Base-by-base conservation (phyloP, 352 stramenopile species). In the Globisporangium irregulare region DNA sequence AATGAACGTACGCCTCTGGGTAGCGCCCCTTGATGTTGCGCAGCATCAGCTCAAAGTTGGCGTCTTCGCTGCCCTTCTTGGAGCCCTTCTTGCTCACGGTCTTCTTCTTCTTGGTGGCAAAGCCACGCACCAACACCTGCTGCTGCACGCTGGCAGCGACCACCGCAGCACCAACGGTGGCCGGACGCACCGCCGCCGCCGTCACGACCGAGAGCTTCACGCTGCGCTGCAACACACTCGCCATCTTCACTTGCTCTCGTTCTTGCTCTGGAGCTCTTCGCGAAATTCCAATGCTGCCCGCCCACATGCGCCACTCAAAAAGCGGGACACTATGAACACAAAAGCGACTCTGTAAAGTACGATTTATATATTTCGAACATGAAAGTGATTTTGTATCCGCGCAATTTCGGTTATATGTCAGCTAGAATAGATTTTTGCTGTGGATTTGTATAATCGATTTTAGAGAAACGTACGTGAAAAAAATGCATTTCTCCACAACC, bases 21-120 rank as follows among this genome's bases (percentile, higher is more conserved):
- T 92, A 92, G 51, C 84, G 82, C 57, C 87, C 87, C 70, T 90
- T 90, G 64, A 93, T 81, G 34, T 84, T 82, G 67, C 87, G 85
- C 71, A 95, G 73, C 85, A 93, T 93, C 70, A 91, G 78, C 73
- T 95, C 87, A 69, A 93, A 95, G 78, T 95, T 92, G 68, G 70
- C 62, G 67, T 93, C 86, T 57, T 78, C 75, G 60, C 20, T 38
- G 54, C 51, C 51, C 54, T 71, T 71, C 51, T 67, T 67, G 51
- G 25, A 48, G 58, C 66, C 22, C 54, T 71, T 71, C 59, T 71
- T 71, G 14, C 50, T 27, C 27, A 46, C 27, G 34, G 32, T 56
- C 38, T 71, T 71, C 59, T 67, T 67, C 38, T 69, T 69, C 53
- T 59, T 59, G 14, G 66, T 55, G 15, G 66, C 66, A 20, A 71